phyloP scores from a whole-genome alignment of 164 flowering plant genomes.

The Berberis thunbergii region DNA sequence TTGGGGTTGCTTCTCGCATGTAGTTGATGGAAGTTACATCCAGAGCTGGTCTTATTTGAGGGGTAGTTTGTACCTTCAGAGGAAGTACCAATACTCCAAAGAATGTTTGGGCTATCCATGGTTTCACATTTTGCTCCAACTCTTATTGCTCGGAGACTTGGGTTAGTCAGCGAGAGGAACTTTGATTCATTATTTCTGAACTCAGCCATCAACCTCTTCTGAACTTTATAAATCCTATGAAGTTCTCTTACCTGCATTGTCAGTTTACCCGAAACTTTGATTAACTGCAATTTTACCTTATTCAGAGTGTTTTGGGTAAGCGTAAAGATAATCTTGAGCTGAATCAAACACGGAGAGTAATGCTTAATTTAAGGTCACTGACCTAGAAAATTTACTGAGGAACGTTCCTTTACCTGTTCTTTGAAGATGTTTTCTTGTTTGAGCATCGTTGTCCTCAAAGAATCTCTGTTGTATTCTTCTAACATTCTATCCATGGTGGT shows the following conservation, averaged over 20 bases:
- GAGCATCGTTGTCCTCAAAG: slow-evolving; percentile 47
- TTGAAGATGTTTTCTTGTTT: slow-evolving; percentile 57
- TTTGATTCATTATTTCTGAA: slow-evolving; percentile 19
- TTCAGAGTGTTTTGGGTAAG: neutral
- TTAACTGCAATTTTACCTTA: neutral
- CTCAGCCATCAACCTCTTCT: slow-evolving; percentile 54
- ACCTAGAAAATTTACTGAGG: neutral
- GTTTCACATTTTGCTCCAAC: neutral
- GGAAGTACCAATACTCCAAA: slow-evolving; percentile 14
- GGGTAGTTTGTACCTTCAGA: slow-evolving; percentile 12
- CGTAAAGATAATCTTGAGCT: no score
- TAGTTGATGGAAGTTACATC: slow-evolving; percentile 10
- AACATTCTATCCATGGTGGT: slow-evolving; percentile 34
- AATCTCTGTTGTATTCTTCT: slow-evolving; percentile 33
- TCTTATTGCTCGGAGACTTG: slow-evolving; percentile 1
- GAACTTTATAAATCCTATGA: slow-evolving; percentile 57
- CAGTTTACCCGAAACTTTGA: neutral
- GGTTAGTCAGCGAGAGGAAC: neutral
- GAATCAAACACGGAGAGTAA: no score
- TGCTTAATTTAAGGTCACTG: neutral
- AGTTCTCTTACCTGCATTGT: slow-evolving; percentile 57
- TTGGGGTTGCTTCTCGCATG: slow-evolving; percentile 17
- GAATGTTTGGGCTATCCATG: slow-evolving; percentile 13
- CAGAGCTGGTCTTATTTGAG: slow-evolving; percentile 3
- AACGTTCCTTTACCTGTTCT: slow-evolving; percentile 40